A percentile compares a stretch with the other conserved stretches of the same genome.
phyloP scores from a whole-genome alignment of 129 eudicot genomes.

The Helianthus annuus region HanXRQr2.0-SUNRISE NC_035442.2:121487149-121487648 shows the following conservation, averaged over 20 bases:
- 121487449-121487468: no score
- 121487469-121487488: conserved; percentile 51
- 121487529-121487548: conserved; percentile 75
- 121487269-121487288: not conserved
- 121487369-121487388: not conserved
- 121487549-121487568: conserved; percentile 84
- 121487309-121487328: not conserved
- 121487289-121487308: not conserved
- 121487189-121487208: conserved; percentile 65
- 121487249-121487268: not conserved
- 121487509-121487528: conserved; percentile 83
- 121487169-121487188: conserved; percentile 82
- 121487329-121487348: not conserved
- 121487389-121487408: no score
- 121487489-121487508: conserved; percentile 92
- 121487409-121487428: no score
- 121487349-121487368: not conserved
- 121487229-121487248: no score
- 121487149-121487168: conserved; percentile 71
- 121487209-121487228: not conserved
- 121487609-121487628: conserved; percentile 82
- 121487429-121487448: no score
- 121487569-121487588: conserved; percentile 84
- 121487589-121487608: conserved; percentile 92
- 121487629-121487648: conserved; percentile 73